phyloP scores from a whole-genome alignment of 495 filamentous ascomycete genomes.

The Penicillium paxilli region DNA sequence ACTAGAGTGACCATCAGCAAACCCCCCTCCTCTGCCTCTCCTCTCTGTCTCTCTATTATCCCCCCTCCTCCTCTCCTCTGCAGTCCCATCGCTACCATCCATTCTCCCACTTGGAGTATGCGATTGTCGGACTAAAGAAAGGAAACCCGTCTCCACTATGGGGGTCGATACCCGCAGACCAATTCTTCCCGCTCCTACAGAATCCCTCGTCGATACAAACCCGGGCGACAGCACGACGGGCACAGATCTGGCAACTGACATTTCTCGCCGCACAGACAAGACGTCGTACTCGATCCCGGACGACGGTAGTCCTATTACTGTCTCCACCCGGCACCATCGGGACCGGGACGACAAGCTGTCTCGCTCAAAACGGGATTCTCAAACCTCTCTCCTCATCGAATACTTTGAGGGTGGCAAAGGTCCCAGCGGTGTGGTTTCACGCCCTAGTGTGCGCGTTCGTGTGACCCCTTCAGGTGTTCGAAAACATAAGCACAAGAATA shows the following conservation, averaged over 20 bases:
- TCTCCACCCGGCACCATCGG: slow-evolving; percentile 66
- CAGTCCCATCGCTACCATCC: slow-evolving; percentile 15
- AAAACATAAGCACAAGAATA: slow-evolving; percentile 61
- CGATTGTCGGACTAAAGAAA: slow-evolving; percentile 32
- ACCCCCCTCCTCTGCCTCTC: slow-evolving; percentile 4
- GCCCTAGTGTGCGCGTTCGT: slow-evolving; percentile 93
- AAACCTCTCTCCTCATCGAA: slow-evolving; percentile 94
- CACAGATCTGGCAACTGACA: slow-evolving; percentile 75
- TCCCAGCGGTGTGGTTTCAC: slow-evolving; percentile 54
- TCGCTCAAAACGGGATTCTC: slow-evolving; percentile 60
- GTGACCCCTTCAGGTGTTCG: slow-evolving; percentile 76
- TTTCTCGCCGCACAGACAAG: slow-evolving; percentile 77
- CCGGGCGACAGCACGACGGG: slow-evolving; percentile 57
- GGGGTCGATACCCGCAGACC: slow-evolving; percentile 68
- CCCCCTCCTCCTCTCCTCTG: slow-evolving; percentile 6
- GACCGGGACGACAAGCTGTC: slow-evolving; percentile 52
- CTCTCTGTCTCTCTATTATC: too few relatives aligned
- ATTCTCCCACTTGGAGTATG: slow-evolving; percentile 32
- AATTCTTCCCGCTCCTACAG: slow-evolving; percentile 75
- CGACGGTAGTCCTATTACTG: slow-evolving; percentile 91
- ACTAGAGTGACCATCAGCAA: slow-evolving; percentile 11
- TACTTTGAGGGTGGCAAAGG: slow-evolving; percentile 91
- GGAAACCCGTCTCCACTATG: slow-evolving; percentile 53
- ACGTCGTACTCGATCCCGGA: slow-evolving; percentile 90
- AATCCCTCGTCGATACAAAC: slow-evolving; percentile 64